A percentile compares a stretch with the other conserved stretches of the same genome.
phyloP scores from a whole-genome alignment of 1,139 yeast species.

The Kurtzmaniella quercitrusa region DNA sequence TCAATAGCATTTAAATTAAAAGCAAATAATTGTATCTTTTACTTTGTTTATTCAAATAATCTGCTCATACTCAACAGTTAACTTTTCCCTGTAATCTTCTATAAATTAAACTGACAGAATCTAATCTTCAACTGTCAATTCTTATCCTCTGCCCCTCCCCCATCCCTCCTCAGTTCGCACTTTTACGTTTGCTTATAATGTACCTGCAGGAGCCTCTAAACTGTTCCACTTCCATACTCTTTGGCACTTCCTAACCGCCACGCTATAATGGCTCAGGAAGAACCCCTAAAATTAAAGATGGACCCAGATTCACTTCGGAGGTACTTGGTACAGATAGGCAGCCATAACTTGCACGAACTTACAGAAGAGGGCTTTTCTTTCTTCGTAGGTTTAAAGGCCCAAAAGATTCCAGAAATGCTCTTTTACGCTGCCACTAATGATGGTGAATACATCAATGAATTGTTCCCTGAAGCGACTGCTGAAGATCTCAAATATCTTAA shows the following conservation, averaged over 20 bases:
- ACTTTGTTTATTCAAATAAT: too few species aligned
- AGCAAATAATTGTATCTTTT: too few species aligned
- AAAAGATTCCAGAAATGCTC: slow-evolving; percentile 11
- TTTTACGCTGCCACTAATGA: slow-evolving; percentile 30
- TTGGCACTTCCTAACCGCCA: neutral
- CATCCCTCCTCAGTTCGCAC: too few species aligned
- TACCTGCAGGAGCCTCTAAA: neutral
- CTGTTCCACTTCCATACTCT: neutral
- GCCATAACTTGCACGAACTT: neutral
- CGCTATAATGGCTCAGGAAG: neutral
- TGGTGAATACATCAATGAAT: slow-evolving; percentile 21
- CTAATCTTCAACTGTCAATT: too few species aligned
- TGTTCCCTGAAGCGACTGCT: slow-evolving; percentile 25
- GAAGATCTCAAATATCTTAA: slow-evolving; percentile 15
- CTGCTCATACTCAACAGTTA: too few species aligned
- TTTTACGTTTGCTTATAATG: too few species aligned
- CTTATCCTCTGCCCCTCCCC: too few species aligned
- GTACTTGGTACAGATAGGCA: slow-evolving; percentile 22
- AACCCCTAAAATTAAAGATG: too few species aligned
- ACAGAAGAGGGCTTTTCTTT: neutral
- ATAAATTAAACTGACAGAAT: too few species aligned
- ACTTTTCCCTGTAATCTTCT: too few species aligned
- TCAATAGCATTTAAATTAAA: too few species aligned
- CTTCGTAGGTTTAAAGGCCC: neutral
- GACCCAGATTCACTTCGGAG: slow-evolving; percentile 18